Percentiles rank a stretch among this genome's conserved stretches.
Conservation (phyloP, 1,284 basidiomycete species). For the Kwoniella shivajii region DNA sequence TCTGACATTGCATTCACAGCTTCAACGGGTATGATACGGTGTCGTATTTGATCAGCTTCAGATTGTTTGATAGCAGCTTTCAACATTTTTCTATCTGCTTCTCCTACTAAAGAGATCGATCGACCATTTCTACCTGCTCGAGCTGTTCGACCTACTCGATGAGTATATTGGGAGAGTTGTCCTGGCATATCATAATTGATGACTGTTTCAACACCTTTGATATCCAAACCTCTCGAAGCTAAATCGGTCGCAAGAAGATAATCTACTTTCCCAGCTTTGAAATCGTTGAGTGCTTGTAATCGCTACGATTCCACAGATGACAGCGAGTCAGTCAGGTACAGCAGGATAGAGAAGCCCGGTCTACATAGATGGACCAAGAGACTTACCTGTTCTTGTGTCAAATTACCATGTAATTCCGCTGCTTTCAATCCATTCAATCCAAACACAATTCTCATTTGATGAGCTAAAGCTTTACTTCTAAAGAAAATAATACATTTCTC, state of each 20-base stretch:
- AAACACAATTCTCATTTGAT: slow-evolving; percentile 94
- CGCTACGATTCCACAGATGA: slow-evolving; percentile 60
- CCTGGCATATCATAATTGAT: slow-evolving; percentile 98
- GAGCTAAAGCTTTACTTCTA: slow-evolving; percentile 92
- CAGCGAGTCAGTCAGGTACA: too few species aligned
- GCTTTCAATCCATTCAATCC: slow-evolving; percentile 82
- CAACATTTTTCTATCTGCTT: slow-evolving; percentile 93
- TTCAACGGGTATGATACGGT: slow-evolving; percentile 85
- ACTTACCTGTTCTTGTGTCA: slow-evolving; percentile 88
- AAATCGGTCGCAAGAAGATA: slow-evolving; percentile 95
- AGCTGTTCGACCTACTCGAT: slow-evolving; percentile 95
- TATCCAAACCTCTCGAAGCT: slow-evolving; percentile 92
- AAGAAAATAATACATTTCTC: slow-evolving; percentile 88
- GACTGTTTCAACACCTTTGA: slow-evolving; percentile 96
- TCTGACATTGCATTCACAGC: slow-evolving; percentile 70
- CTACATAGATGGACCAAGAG: slow-evolving; percentile 12
- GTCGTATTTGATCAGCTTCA: slow-evolving; percentile 79
- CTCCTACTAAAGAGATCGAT: slow-evolving; percentile 93
- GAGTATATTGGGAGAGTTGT: slow-evolving; percentile 89
- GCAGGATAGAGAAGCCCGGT: too few species aligned
- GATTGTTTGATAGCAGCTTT: slow-evolving; percentile 93
- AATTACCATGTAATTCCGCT: slow-evolving; percentile 90
- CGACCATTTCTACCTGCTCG: slow-evolving; percentile 90
- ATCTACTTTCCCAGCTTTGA: slow-evolving; percentile 81
- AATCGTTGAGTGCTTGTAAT: slow-evolving; percentile 78